phyloP scores from a whole-genome alignment of 164 flowering plant genomes.

The Dillenia turbinata region DNA sequence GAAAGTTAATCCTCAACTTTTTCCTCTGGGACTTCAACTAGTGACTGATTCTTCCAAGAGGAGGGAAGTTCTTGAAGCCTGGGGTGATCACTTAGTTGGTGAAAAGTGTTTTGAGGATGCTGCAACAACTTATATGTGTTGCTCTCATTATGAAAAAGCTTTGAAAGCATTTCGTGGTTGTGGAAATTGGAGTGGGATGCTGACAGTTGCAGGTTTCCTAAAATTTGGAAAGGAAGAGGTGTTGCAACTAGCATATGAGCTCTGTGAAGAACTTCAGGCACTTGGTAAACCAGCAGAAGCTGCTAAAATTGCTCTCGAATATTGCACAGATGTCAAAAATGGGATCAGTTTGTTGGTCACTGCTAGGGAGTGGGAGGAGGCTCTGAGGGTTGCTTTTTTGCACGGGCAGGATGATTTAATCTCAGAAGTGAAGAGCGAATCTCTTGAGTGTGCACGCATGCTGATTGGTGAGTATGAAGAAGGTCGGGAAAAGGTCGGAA shows the following conservation, averaged over 20 bases:
- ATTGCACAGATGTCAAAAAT: conserved; percentile 61
- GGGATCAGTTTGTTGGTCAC: conserved; percentile 51
- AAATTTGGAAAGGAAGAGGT: conserved; percentile 57
- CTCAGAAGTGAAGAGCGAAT: conserved; percentile 50
- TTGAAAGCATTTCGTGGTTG: conserved; percentile 79
- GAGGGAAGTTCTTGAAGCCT: conserved; percentile 73
- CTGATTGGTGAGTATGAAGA: conserved; percentile 67
- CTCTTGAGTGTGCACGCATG: conserved; percentile 65
- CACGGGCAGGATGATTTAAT: conserved; percentile 58
- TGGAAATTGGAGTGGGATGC: conserved; percentile 83
- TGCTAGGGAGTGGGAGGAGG: conserved; percentile 98
- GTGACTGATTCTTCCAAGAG: conserved; percentile 49
- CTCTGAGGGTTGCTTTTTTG: conserved; percentile 75
- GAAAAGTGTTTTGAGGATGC: conserved; percentile 85
- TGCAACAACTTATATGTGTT: conserved; percentile 72
- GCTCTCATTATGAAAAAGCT: conserved; percentile 72
- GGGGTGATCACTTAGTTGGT: conserved; percentile 82
- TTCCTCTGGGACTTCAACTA: conserved; percentile 70
- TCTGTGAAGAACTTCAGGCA: conserved; percentile 90
- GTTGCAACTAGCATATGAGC: conserved; percentile 68
- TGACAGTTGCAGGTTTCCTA: conserved; percentile 80
- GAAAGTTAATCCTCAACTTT: conserved; percentile 77
- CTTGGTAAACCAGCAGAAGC: conserved; percentile 95
- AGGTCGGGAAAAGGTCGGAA: conserved; percentile 87
- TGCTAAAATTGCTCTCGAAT: conserved; percentile 84